Evolutionary conservation across 805 yeast species (phyloP).

Genomic region (Saccharomyces jurei): DNA sequence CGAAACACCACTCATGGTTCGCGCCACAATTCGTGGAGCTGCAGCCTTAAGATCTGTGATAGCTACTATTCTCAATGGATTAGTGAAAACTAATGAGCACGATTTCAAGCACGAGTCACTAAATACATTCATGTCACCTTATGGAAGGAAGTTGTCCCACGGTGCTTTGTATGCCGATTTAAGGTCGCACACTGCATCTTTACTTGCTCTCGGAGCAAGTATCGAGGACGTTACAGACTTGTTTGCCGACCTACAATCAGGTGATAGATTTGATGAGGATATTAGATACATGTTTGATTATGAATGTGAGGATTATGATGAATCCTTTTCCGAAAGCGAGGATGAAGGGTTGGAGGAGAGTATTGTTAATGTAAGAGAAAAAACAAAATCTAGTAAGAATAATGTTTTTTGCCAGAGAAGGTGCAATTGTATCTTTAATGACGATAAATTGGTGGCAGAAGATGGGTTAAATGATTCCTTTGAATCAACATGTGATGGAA

Average conservation of each 20-base stretch:
- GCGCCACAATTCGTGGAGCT: slow-evolving; percentile 50
- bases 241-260: slow-evolving; percentile 45
- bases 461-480: slow-evolving; percentile 21
- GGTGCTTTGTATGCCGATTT: slow-evolving; percentile 56
- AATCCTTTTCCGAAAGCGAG: slow-evolving; percentile 25
- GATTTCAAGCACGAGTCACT: slow-evolving; percentile 56
- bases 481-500: not conserved
- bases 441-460: slow-evolving; percentile 22
- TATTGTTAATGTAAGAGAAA: slow-evolving; percentile 8
- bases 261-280: slow-evolving; percentile 65
- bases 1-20: slow-evolving; percentile 39
- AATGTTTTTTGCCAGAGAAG: slow-evolving; percentile 15
- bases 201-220: slow-evolving; percentile 42
- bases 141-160: slow-evolving; percentile 50
- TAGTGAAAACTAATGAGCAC: slow-evolving; percentile 36
- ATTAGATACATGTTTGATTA: slow-evolving; percentile 51
- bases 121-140: slow-evolving; percentile 55
- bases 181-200: slow-evolving; percentile 48
- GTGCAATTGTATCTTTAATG: slow-evolving; percentile 34
- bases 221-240: slow-evolving; percentile 45
- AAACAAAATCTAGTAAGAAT: slow-evolving; percentile 6
- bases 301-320: slow-evolving; percentile 40
- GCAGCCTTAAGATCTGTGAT: slow-evolving; percentile 54
- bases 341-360: slow-evolving; percentile 12
- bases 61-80: slow-evolving; percentile 53